Base-by-base conservation (phyloP, 306 rosid genomes). In the Castanea mollissima region DNA sequence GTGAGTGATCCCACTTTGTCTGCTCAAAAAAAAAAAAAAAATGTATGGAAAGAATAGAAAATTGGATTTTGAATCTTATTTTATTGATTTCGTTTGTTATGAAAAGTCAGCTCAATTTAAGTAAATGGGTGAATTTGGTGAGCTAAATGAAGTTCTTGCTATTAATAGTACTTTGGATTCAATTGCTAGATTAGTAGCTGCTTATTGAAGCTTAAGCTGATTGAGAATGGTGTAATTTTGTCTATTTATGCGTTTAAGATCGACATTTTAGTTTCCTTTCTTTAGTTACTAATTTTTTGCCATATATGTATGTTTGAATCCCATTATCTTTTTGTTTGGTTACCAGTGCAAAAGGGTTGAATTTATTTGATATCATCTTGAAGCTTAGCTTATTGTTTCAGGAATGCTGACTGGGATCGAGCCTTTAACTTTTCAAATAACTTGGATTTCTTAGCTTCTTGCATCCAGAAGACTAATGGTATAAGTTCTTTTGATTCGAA, bases 381-480 rank as follows among this genome's bases (percentile, higher is more conserved):
- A 70, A 62, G 76, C 35, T 12, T 51, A 41, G 44, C 79, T 83
- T 80, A 27, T 78, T 79, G 55, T 84, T 85, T 76, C 82, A 96
- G 99, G 86, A 91, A 93, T 74, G 89, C 83, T 82, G 99, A 96
- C 76, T 96, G 99, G 99, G 85, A 88, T 75, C 88, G 85, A 68
- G 97, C 99, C 31, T 96, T 96, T 82, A 89, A 96, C 77, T 96
- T 80, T 81, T 91, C 98, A 12, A 77, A 90, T 71, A 89, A 93
- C 86, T 82, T 93, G 88, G 84, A 78, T 35, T 96, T 96, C 91
- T 79, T 96, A 85, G 57, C 91, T 58, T 90, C 97, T 79, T 96
- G 99, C 88, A 84, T 96, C 69, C 86, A 74, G 76, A 88, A 89
- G 84, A 90, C 91, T 55, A 83, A 76, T 71, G 99, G 99, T 93